Evolutionary conservation across 768 basidiomycete genomes (phyloP).

Genomic region (Hysterangium stoloniferum): DNA sequence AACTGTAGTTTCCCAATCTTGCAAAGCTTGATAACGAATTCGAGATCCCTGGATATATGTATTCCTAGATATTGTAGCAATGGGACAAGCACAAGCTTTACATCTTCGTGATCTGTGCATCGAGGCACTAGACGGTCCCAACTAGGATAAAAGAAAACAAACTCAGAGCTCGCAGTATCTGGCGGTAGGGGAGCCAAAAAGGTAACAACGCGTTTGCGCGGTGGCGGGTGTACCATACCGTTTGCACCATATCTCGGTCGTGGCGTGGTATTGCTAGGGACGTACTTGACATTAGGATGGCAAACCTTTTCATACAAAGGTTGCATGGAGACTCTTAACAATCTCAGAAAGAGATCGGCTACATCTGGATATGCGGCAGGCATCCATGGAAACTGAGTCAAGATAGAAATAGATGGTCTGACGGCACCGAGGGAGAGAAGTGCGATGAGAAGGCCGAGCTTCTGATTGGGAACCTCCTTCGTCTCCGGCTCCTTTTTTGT

Average conservation of each 20-base stretch:
- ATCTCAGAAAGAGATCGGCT: slow-evolving; percentile 78
- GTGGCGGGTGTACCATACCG: slow-evolving; percentile 42
- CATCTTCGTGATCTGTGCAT: slow-evolving; percentile 56
- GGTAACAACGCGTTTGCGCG: slow-evolving; percentile 62
- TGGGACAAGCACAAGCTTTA: slow-evolving; percentile 70
- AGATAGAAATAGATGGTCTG: slow-evolving; percentile 65
- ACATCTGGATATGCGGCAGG: slow-evolving; percentile 75
- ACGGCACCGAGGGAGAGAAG: slow-evolving; percentile 84
- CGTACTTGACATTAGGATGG: slow-evolving; percentile 39
- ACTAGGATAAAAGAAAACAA: slow-evolving; percentile 85
- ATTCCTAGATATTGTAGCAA: slow-evolving; percentile 73
- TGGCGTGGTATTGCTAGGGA: slow-evolving; percentile 53
- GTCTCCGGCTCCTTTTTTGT: slow-evolving; percentile 31
- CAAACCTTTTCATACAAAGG: slow-evolving; percentile 47
- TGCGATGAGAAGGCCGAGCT: slow-evolving; percentile 66
- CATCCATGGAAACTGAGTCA: slow-evolving; percentile 81
- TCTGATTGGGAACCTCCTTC: slow-evolving; percentile 57
- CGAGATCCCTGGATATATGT: slow-evolving; percentile 70
- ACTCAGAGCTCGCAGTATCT: slow-evolving; percentile 62
- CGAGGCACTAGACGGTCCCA: slow-evolving; percentile 70
- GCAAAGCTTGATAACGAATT: slow-evolving; percentile 72
- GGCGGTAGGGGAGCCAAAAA: slow-evolving; percentile 76
- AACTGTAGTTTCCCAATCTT: slow-evolving; percentile 68
- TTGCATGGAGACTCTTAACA: slow-evolving; percentile 60
- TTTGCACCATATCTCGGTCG: slow-evolving; percentile 55